Base-by-base conservation (phyloP, 116 monocot species). In the Thalassia testudinum region DNA sequence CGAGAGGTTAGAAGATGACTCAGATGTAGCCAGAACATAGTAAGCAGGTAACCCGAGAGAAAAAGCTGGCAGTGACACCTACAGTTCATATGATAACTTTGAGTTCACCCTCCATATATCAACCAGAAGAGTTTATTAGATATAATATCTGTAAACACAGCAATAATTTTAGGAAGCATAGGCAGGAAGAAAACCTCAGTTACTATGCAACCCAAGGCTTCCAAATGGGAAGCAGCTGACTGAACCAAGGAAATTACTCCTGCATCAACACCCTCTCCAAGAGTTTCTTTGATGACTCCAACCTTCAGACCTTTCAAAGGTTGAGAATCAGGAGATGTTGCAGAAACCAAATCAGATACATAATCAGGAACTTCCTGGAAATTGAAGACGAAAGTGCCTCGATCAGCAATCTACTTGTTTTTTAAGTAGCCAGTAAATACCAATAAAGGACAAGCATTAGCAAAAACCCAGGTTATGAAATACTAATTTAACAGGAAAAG, bases 11-110 rank as follows among this genome's bases (percentile, higher is more conserved):
- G 97, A 99, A 67, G 90, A 99, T 21, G 97, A 82, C 65, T 90
- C 97, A 25, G 90, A 99, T 56, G 82, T 77, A 65, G 99, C 97
- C 37, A 99, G 70, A 34, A 99, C 76, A 68, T 99, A 90, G 62
- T 90, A 99, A 27, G 99, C 99, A 49, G 99, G 99, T 62, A 99
- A 71, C 29, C 99, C 99, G 58, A 99, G 86, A 73, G 74, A 77
- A 67, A 86, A 99, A 7, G 99, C 86, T 50, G 90, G 83, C 67
- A 99, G 49, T 42, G 99, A 99, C 21, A 86, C 83, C 99, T 99
- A 47, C 60, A 69, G 37, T 50, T 44, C 29, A 17, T 57, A 1
- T n/a, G 45, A 45, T 2, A 45, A 6, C 10, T 6, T 7, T 15
- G 45, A 34, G 30, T 34, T 5, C 30, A 3, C 3, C 3, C 6